Conservation (phyloP, 1,284 basidiomycete genomes). For the Bondarzewia mesenterica region DNA sequence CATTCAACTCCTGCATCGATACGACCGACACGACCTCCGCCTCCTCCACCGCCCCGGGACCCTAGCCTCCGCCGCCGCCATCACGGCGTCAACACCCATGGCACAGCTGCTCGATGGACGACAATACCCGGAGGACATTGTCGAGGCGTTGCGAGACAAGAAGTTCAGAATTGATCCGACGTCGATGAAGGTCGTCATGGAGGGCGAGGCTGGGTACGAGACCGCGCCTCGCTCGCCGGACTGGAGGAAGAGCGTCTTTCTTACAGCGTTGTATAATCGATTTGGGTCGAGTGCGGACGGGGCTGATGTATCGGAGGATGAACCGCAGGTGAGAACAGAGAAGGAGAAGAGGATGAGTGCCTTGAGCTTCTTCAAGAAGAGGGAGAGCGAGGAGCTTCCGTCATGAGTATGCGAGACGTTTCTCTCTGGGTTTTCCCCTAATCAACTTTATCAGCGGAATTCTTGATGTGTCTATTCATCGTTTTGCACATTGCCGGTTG, state of each 20-base stretch:
- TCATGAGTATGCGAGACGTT: too few species aligned
- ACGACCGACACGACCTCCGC: constrained; percentile 32
- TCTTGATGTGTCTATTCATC: too few species aligned
- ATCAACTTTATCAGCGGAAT: too few species aligned
- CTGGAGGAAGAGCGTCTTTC: background rate
- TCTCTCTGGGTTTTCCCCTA: too few species aligned
- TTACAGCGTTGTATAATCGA: background rate
- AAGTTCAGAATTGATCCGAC: constrained; percentile 40
- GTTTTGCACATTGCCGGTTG: too few species aligned
- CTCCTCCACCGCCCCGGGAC: constrained; percentile 42
- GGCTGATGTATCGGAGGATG: background rate
- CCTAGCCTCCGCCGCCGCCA: constrained; percentile 44
- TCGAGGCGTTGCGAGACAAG: constrained; percentile 29
- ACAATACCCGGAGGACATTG: constrained; percentile 24
- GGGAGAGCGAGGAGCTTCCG: too few species aligned
- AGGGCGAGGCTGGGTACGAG: constrained; percentile 37
- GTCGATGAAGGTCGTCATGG: constrained; percentile 42
- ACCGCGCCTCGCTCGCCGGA: constrained; percentile 12
- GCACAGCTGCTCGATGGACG: constrained; percentile 28
- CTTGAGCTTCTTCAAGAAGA: background rate
- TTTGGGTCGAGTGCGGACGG: background rate
- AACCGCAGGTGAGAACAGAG: background rate
- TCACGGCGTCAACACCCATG: constrained; percentile 40
- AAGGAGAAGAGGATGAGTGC: background rate
- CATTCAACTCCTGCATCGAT: constrained; percentile 36